Conservation (phyloP, 495 filamentous ascomycete genomes). For the Neohortaea acidophila region DNA sequence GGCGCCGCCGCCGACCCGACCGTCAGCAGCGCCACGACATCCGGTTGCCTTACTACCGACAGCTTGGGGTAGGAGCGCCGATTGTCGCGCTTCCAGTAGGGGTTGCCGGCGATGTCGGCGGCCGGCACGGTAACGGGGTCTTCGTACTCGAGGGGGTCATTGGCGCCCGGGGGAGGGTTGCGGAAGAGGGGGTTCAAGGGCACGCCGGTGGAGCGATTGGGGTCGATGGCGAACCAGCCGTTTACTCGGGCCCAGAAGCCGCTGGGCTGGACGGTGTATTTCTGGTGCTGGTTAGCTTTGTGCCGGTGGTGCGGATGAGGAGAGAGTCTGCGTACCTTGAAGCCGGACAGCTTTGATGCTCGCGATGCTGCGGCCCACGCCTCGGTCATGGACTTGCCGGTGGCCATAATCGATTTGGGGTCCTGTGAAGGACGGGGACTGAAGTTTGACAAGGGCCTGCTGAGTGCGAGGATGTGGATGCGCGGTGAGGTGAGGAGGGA, state of each 20-base stretch:
- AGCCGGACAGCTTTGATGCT: not conserved
- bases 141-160: slow-evolving; percentile 62
- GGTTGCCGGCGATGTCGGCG: slow-evolving; percentile 88
- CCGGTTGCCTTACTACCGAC: slow-evolving; percentile 65
- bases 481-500: no score
- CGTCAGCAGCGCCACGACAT: slow-evolving; percentile 69
- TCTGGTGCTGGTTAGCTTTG: slow-evolving; percentile 41
- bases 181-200: slow-evolving; percentile 89
- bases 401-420: not conserved
- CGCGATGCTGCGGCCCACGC: not conserved
- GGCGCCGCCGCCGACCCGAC: slow-evolving; percentile 72
- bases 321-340: not conserved
- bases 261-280: slow-evolving; percentile 89
- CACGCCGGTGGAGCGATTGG: slow-evolving; percentile 77
- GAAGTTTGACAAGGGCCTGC: no score
- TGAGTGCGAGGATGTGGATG: no score
- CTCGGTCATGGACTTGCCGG: not conserved
- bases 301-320: not conserved
- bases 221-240: slow-evolving; percentile 61
- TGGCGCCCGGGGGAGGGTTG: slow-evolving; percentile 66
- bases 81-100: slow-evolving; percentile 92
- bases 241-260: slow-evolving; percentile 83
- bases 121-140: slow-evolving; percentile 88
- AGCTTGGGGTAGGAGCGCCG: slow-evolving; percentile 74
- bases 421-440: no score